Base-by-base conservation (phyloP, 108 stramenopile genomes). In the Cyclostephanos invisitatus region DNA sequence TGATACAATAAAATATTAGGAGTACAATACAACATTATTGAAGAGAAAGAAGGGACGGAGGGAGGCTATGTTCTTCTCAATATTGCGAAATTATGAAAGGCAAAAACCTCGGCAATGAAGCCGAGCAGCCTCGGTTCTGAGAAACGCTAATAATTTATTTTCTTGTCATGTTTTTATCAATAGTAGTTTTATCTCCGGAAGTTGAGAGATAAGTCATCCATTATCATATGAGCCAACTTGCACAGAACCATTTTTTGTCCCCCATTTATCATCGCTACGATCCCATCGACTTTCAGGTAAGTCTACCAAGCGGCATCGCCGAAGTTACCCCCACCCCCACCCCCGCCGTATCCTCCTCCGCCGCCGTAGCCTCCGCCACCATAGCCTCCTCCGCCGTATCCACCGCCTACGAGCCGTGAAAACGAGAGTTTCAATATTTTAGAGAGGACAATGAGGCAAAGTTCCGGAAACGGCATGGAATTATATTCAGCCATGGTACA, bases 271-370 rank as follows among this genome's bases (percentile, higher is more conserved):
- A 46, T 46, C 15, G 14, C 15, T n/a, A n/a, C 2, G 3, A 14
- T 2, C 44, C 32, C 32, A 5, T 15, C 48, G 48, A 49, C 3
- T 59, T 5, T 9, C 40, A 29, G n/a, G n/a, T n/a, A n/a, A n/a
- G n/a, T n/a, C 66, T 78, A 85, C 84, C 84, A 85, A 42, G 80
- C 82, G 21, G 75, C 82, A 37, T 84, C 78, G 15, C 80, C 80
- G 56, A 82, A 82, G 72, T 83, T 72, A 2, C 58, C 58, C 2
- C 84, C 82, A 53, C 85, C 84, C 18, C 79, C 82, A 38, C 85
- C 75, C 14, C 64, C 35, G 18, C 81, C 75, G 46, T 66, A 57
- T 21, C 85, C 75, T 21, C 85, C 75, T 24, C 64, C 35, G 20
- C 81, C 75, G 46, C 59, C 37, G 36, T 56, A 56, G 10, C 68